These are phyloP conservation scores for Phaeosphaeria sp. DNA, from an alignment of 2,329 filamentous ascomycete genomes.

Conservation along the genomic window DNA sequence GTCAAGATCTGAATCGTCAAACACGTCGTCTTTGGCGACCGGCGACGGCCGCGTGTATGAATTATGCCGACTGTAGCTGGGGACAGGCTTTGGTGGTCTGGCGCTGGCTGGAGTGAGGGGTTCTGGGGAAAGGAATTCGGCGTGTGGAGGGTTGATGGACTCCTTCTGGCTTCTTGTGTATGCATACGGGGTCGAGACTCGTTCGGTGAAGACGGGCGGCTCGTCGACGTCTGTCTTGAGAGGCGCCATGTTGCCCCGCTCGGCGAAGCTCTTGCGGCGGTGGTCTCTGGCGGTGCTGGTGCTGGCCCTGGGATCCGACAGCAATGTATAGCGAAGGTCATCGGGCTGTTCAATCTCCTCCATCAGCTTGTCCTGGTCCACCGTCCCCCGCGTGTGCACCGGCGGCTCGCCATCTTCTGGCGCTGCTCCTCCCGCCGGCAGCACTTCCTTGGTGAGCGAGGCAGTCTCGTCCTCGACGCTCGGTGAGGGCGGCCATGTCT, in stretches of 20 bases:
- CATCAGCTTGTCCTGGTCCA: constrained; percentile 73
- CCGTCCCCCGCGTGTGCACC: constrained; percentile 67
- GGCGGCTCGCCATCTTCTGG: constrained; percentile 58
- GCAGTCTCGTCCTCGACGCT: constrained; percentile 72
- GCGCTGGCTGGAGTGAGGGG: constrained; percentile 49
- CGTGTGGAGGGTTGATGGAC: constrained; percentile 41
- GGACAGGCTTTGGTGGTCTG: constrained; percentile 34
- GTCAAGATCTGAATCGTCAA: constrained; percentile 41
- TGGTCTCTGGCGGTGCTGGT: constrained; percentile 13
- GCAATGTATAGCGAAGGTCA: constrained; percentile 70
- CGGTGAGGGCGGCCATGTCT: constrained; percentile 64
- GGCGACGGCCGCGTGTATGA: constrained; percentile 25
- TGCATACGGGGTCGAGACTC: constrained; percentile 55
- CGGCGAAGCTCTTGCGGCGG: constrained; percentile 41
- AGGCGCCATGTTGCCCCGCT: constrained; percentile 42
- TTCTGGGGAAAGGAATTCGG: constrained; percentile 57
- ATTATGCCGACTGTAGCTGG: constrained; percentile 35
- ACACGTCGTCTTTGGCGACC: constrained; percentile 28
- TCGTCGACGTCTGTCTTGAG: constrained; percentile 46
- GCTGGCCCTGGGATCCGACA: constrained; percentile 46
- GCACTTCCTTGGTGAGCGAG: constrained; percentile 68
- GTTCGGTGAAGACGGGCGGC: constrained; percentile 48
- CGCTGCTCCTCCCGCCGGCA: constrained; percentile 36
- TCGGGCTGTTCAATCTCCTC: constrained; percentile 62
- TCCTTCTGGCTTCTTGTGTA: constrained; percentile 49